Evolutionary conservation across 2,329 filamentous ascomycete species (phyloP).

Genomic region (Aspergillus sp.): DNA sequence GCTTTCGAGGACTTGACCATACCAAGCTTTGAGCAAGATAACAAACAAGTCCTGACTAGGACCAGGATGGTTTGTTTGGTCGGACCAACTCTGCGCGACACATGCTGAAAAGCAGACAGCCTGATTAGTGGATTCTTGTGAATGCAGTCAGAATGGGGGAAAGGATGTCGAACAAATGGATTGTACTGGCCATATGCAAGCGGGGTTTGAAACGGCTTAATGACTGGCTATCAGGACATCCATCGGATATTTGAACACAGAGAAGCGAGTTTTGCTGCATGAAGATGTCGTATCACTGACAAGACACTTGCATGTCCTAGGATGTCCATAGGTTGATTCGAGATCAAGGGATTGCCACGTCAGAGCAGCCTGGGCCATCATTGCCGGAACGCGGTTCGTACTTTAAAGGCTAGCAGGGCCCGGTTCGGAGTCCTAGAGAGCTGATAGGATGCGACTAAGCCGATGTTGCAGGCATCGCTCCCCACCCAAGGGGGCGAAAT

Average conservation of each 20-base stretch:
- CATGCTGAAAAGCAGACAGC: neutral
- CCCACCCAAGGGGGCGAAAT: constrained; percentile 12
- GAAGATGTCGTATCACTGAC: constrained; percentile 14
- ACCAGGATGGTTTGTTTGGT: neutral
- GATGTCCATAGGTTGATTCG: constrained; percentile 12
- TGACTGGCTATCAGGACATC: neutral
- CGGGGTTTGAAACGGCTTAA: neutral
- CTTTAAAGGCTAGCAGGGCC: constrained; percentile 12
- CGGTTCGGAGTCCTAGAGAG: constrained; percentile 1
- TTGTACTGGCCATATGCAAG: neutral
- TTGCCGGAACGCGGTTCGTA: constrained; percentile 14
- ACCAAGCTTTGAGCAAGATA: constrained; percentile 14
- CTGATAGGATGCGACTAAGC: constrained; percentile 17
- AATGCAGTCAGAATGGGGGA: neutral
- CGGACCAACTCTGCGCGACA: neutral
- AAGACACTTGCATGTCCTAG: constrained; percentile 15
- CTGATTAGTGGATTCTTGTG: neutral
- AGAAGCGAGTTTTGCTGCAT: constrained; percentile 10
- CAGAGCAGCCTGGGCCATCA: constrained; percentile 25
- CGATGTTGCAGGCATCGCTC: constrained; percentile 10
- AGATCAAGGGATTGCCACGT: constrained; percentile 35
- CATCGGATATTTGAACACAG: constrained; percentile 10
- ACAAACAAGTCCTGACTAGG: constrained; percentile 9
- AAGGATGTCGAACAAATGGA: constrained; percentile 2
- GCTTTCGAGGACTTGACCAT: neutral